Base-by-base conservation (phyloP, 148 eudicot genomes). In the Oxyria digyna region DNA sequence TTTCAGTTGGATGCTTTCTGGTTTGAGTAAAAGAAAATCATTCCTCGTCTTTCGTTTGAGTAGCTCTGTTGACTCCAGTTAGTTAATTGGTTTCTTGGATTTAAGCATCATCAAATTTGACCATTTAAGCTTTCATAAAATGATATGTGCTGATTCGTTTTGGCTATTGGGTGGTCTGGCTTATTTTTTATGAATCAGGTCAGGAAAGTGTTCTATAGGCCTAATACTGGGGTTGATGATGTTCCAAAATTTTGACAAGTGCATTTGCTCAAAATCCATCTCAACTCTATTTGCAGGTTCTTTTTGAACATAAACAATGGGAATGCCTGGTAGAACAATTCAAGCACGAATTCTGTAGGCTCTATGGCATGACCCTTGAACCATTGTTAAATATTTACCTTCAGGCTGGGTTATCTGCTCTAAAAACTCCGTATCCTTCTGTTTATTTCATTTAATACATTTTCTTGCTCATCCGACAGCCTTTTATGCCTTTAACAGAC, bases 361-460 rank as follows among this genome's bases (percentile, higher is more conserved):
- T 91, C 75, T 88, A 91, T 74, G 96, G 99, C 76, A 95, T 95
- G 97, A 95, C 97, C 66, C 87, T 82, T 33, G 96, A 95, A 81
- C 89, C 99, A 49, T 78, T 95, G 85, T 77, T 95, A 80, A 88
- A 88, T 76, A 88, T 95, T 37, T 95, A 88, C 80, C 78, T 95
- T 57, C 97, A 95, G 80, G 97, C 99, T 11, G 99, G 99, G 73
- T 77, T 95, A 72, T 95, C 99, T 74, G 99, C 97, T 63, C 77
- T 95, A 75, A 95, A 95, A 80, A 95, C 99, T 77, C 97, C 96
- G 99, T 95, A 95, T 95, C 99, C 99, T 78, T 83, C 18, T 59
- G 9, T 59, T 57, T 59, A 14, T 59, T 29, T 37, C 43, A 3
- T 20, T 21, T 35, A 23, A 66, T 66, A 21, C 9, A 24, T 46